These are phyloP conservation scores for Coffea canephora DNA, from an alignment of 257 asterid genomes.

Conservation along the genomic window DNA sequence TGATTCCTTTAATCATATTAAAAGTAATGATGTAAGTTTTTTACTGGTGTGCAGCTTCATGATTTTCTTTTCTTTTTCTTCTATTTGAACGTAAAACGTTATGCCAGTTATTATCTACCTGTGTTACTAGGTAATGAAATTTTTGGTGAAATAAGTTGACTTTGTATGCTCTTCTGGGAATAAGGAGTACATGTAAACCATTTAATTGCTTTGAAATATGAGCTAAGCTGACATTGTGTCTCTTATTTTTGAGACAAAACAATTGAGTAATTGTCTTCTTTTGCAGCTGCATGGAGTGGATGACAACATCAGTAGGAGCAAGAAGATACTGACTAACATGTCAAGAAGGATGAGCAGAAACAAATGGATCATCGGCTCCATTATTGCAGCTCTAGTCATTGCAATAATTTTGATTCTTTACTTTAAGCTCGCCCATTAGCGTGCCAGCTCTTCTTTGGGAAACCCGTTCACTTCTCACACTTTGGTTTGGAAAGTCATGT, in stretches of 20 bases:
- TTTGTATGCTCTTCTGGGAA: not conserved
- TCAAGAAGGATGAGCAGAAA: constrained; percentile 81
- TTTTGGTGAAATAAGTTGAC: not conserved
- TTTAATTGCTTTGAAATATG: not conserved
- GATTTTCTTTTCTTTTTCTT: not conserved
- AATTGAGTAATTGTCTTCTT: constrained; percentile 6
- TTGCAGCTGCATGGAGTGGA: constrained; percentile 82
- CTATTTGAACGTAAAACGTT: not conserved
- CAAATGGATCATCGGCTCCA: constrained; percentile 60
- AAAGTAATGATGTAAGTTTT: not conserved
- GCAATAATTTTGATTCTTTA: constrained; percentile 62
- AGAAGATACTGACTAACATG: constrained; percentile 61
- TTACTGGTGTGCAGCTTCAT: not conserved
- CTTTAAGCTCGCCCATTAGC: constrained; percentile 58
- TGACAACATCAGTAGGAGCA: constrained; percentile 68
- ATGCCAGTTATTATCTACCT: not conserved
- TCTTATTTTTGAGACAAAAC: not conserved
- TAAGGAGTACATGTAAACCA: too few species aligned
- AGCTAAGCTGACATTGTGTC: not conserved
- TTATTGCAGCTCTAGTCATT: constrained; percentile 46
- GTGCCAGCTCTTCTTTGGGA: constrained; percentile 3
- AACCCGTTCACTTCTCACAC: not conserved
- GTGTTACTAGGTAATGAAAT: not conserved
- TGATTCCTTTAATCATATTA: not conserved
- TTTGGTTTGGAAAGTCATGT: not conserved